Conservation (phyloP, 2,329 filamentous ascomycete species). For the Coleophoma cylindrospora region DNA sequence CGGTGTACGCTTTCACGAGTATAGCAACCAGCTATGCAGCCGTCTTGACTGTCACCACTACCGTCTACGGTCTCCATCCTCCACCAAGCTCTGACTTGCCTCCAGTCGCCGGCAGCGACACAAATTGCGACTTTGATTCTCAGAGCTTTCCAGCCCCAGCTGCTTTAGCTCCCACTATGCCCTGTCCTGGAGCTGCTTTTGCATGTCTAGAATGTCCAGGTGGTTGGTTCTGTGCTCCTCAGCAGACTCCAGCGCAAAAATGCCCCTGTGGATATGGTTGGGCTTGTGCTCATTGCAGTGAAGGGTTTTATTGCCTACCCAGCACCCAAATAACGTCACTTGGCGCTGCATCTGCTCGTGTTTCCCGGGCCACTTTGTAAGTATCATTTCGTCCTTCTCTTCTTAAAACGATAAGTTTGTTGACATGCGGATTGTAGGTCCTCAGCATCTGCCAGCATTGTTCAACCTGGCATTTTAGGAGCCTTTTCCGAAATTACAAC, state of each 20-base stretch:
- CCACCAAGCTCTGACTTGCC: neutral
- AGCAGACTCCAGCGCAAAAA: slow-evolving; percentile 9
- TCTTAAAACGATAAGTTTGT: no score
- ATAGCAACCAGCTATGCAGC: slow-evolving; percentile 16
- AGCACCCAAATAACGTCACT: neutral
- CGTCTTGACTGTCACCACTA: slow-evolving; percentile 16
- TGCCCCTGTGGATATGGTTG: slow-evolving; percentile 13
- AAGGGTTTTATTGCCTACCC: slow-evolving; percentile 11
- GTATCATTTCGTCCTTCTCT: no score
- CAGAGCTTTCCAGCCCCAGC: no score
- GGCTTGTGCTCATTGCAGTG: slow-evolving; percentile 11
- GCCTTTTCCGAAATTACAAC: no score
- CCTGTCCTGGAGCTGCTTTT: slow-evolving; percentile 14
- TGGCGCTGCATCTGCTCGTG: no score
- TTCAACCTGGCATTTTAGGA: no score
- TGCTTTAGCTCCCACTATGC: slow-evolving; percentile 2
- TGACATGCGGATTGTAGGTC: no score
- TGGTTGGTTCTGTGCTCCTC: slow-evolving; percentile 13
- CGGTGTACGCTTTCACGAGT: slow-evolving; percentile 13
- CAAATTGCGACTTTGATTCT: no score
- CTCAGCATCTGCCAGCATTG: no score
- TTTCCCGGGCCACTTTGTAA: no score
- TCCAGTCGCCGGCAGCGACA: neutral
- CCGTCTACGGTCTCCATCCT: neutral
- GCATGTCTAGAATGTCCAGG: slow-evolving; percentile 13